These are phyloP conservation scores for Suillus subalutaceus DNA, from an alignment of 768 basidiomycete species.

Conservation along the genomic window DNA sequence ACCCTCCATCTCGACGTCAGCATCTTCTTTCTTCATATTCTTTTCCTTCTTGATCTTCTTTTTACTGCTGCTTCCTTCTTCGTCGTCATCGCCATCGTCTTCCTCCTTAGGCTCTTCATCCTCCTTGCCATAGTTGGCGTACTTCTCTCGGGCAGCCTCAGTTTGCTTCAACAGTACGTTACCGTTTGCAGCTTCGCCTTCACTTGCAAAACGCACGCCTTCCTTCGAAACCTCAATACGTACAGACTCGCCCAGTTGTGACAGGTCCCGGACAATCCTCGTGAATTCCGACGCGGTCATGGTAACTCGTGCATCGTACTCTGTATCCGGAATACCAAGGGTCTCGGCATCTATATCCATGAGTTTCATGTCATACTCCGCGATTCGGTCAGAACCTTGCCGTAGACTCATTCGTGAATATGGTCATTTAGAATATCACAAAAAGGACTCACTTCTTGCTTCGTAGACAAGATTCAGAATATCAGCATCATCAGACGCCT, in stretches of 20 bases:
- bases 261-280: constrained; percentile 91
- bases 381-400: constrained; percentile 87
- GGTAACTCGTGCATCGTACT: constrained; percentile 91
- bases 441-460: constrained; percentile 68
- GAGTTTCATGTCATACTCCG: constrained; percentile 98
- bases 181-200: constrained; percentile 94
- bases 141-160: constrained; percentile 49
- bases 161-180: constrained; percentile 81
- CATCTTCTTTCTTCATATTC: constrained; percentile 46
- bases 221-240: constrained; percentile 96
- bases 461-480: constrained; percentile 88
- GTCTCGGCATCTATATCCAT: constrained; percentile 99
- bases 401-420: not conserved
- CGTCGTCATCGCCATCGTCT: constrained; percentile 46
- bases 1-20: constrained; percentile 50
- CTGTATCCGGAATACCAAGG: constrained; percentile 94
- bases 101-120: constrained; percentile 45
- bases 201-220: constrained; percentile 88
- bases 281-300: constrained; percentile 87
- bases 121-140: constrained; percentile 44
- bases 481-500: constrained; percentile 90
- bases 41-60: constrained; percentile 39
- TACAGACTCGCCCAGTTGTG: constrained; percentile 89
- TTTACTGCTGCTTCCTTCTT: constrained; percentile 36
- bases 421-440: not conserved